phyloP scores from a whole-genome alignment of 2,329 filamentous ascomycete species.

The Clonostachys solani region DNA sequence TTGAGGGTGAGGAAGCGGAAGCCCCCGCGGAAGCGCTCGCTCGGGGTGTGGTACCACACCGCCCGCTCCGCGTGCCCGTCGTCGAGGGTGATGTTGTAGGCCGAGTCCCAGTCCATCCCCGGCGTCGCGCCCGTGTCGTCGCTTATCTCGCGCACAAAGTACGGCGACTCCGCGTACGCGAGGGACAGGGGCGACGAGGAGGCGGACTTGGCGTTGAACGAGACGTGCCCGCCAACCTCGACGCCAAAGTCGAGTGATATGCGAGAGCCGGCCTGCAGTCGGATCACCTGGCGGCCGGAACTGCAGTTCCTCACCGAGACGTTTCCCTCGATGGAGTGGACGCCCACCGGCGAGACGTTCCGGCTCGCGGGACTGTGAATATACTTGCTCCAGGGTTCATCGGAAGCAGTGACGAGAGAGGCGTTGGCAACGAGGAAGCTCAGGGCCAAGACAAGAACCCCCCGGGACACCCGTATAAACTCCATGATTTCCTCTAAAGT shows the following conservation, averaged over 20 bases:
- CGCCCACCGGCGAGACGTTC: neutral
- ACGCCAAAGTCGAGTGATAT: slow-evolving; percentile 10
- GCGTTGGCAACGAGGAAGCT: too few species aligned
- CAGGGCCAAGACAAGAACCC: too few species aligned
- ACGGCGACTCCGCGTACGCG: slow-evolving; percentile 13
- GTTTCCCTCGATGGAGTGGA: neutral
- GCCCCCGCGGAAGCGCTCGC: slow-evolving; percentile 31
- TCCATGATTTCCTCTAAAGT: too few species aligned
- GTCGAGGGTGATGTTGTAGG: slow-evolving; percentile 10
- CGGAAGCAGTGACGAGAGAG: too few species aligned
- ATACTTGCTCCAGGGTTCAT: neutral
- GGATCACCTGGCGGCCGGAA: neutral
- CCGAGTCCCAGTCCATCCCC: slow-evolving; percentile 13
- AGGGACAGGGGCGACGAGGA: slow-evolving; percentile 8
- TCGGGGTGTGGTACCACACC: slow-evolving; percentile 6
- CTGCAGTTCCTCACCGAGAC: neutral
- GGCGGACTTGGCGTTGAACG: slow-evolving; percentile 3
- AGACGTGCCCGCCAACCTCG: slow-evolving; percentile 8
- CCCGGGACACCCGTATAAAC: too few species aligned
- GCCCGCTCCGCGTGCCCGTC: neutral
- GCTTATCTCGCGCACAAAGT: slow-evolving; percentile 12
- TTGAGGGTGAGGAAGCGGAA: slow-evolving; percentile 36
- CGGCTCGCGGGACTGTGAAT: neutral
- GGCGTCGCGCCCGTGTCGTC: slow-evolving; percentile 13
- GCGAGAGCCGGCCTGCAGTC: slow-evolving; percentile 1